Evolutionary conservation across 345 rosid species (phyloP), one percentile per base, ranked within the genome.

Genomic region (Erucastrum elatum): DNA sequence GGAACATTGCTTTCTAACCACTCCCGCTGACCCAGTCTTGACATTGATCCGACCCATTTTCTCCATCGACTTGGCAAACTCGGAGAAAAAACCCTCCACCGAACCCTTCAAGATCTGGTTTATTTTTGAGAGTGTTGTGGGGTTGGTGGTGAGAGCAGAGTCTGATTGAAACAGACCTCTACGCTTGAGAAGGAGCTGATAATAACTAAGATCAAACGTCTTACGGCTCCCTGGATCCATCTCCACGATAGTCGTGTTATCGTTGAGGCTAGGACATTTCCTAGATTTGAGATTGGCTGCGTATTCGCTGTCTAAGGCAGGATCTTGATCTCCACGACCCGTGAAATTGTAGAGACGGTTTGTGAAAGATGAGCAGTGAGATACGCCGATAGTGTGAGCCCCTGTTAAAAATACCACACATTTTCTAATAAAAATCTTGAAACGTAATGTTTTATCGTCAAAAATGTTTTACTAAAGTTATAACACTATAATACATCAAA

Each of bases 151-250:
- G 33, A 92, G 81, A 59, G 94, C 94, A 16, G 93, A 68, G 62
- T 94, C 97, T 2, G 97, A 94, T 6, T 86, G 85, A 75, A 92
- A 92, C 7, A 90, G 86, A 8, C 98, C 97, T 64, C 94, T 82
- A 74, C 94, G 86, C 71, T 90, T 90, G 5, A 85, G 82, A 25
- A 94, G 64, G 0, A 72, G 82, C 2, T 71, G 74, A 80, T 88
- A 94, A 81, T 89, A 89, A 75, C 88, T 80, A 1, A 90, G 88
- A 81, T 94, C 97, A 53, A 94, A 94, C 7, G 92, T 87, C 70
- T 73, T 89, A 4, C 82, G 83, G 59, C 97, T 92, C 8, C 97
- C 97, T 0, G 98, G 96, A 70, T 94, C 91, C 92, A 94, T 90
- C 70, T 90, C 96, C 1, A 89, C 87, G n/a, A 79, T 85, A 6